phyloP scores from a whole-genome alignment of 192 early-diverging fungal species.

The Coemansia sp. region DNA sequence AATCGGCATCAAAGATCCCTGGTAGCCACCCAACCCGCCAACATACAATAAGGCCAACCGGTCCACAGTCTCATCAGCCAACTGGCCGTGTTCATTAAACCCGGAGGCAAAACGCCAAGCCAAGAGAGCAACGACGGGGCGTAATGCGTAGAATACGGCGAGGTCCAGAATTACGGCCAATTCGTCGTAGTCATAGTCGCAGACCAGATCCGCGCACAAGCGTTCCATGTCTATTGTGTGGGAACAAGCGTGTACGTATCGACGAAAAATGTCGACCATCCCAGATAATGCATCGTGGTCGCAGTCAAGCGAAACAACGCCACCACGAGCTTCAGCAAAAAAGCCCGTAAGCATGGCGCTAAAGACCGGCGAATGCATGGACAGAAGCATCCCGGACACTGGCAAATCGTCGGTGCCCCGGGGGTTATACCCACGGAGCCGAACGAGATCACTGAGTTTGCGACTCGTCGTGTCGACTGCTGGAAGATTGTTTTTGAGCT shows the following conservation, averaged over 20 bases:
- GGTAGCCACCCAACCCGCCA: slow-evolving; percentile 8
- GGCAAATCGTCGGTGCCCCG: neutral
- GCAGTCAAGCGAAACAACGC: slow-evolving; percentile 9
- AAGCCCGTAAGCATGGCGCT: slow-evolving; percentile 26
- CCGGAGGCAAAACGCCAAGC: slow-evolving; percentile 7
- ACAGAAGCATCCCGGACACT: slow-evolving; percentile 5
- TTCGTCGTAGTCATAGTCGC: neutral
- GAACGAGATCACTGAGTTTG: too few relatives aligned
- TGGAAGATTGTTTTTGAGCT: slow-evolving; percentile 2
- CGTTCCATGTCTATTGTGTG: neutral
- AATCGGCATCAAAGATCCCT: neutral
- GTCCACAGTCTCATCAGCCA: slow-evolving; percentile 5
- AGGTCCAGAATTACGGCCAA: slow-evolving; percentile 11
- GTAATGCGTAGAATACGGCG: slow-evolving; percentile 27
- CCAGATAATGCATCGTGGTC: slow-evolving; percentile 11
- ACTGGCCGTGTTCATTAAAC: neutral
- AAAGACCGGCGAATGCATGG: slow-evolving; percentile 24
- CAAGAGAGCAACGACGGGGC: slow-evolving; percentile 13
- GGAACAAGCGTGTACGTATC: too few relatives aligned
- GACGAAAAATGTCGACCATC: slow-evolving; percentile 15
- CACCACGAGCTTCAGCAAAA: slow-evolving; percentile 25
- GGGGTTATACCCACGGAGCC: too few relatives aligned
- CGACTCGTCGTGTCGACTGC: too few relatives aligned
- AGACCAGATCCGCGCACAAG: neutral
- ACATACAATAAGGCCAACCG: slow-evolving; percentile 1